phyloP scores from a whole-genome alignment of 352 stramenopile species.

The Pythium insidiosum region DNA sequence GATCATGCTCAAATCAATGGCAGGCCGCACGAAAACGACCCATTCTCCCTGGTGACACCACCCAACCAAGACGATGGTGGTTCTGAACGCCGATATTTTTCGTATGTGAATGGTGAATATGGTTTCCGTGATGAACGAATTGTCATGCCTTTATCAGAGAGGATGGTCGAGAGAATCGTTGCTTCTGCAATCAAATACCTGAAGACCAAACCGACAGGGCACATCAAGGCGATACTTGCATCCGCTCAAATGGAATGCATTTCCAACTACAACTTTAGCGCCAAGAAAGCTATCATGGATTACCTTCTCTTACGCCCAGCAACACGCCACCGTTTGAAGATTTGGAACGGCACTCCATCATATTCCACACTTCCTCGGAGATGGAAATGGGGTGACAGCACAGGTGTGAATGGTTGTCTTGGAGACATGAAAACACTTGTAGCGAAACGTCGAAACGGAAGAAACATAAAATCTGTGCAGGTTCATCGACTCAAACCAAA shows the following conservation, averaged over 20 bases:
- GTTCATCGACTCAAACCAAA: neutral
- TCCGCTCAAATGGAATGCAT: constrained; percentile 35
- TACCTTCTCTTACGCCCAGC: constrained; percentile 44
- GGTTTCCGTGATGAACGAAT: constrained; percentile 29
- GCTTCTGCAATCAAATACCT: constrained; percentile 48
- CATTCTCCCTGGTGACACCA: neutral
- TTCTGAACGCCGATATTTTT: constrained; percentile 44
- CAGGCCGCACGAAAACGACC: too few species aligned
- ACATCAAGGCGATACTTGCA: constrained; percentile 35
- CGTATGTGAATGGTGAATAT: constrained; percentile 30
- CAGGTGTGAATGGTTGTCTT: constrained; percentile 37
- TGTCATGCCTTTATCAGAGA: constrained; percentile 23
- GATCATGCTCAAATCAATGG: too few species aligned
- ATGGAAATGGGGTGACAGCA: constrained; percentile 65
- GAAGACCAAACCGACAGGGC: constrained; percentile 13
- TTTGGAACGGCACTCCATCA: constrained; percentile 32
- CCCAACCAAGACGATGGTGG: neutral
- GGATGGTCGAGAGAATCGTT: constrained; percentile 34
- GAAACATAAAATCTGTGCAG: neutral
- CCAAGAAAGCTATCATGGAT: constrained; percentile 72
- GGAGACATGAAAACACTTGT: constrained; percentile 38
- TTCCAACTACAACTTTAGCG: constrained; percentile 49
- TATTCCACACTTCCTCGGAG: constrained; percentile 33
- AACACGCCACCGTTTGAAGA: constrained; percentile 37
- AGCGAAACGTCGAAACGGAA: neutral